Evolutionary conservation across 352 stramenopile genomes (phyloP), one percentile per base, ranked within the genome.

Genomic region (Pythium scleroteichum): DNA sequence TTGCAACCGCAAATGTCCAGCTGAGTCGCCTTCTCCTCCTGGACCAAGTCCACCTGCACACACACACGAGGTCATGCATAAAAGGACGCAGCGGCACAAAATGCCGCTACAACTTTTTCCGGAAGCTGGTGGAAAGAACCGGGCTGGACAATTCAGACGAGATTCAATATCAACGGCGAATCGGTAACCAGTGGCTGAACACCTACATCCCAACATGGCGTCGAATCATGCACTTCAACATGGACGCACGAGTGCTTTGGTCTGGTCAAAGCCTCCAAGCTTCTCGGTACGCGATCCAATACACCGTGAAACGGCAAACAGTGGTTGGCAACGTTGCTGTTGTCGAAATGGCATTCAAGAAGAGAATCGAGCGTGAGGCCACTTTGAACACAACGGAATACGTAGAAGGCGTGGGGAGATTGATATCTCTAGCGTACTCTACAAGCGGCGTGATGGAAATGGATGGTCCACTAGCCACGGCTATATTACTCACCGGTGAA

Each of bases 21-120:
- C 12, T 74, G 24, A 71, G 40, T 49, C 48, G 58, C 3, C 35
- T 68, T 24, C 40, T 71, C 2, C 19, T 61, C 5, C 26, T 24
- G 8, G 53, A 68, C 39, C 67, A 71, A 62, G 27, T 64, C 0
- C 67, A 74, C 23, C 22, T 48, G 0, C 66, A 29, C 13, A 40
- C 42, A 13, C 62, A 68, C 45, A 61, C 62, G 0, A 23, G 35
- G 2, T 73, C 61, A 1, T 74, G 62, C 17, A 47, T 71, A 0
- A 74, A 71, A 60, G 58, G 57, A 16, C 42, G 22, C 4, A 41
- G 3, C 0, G 19, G 23, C 0, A 68, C 53, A 0, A 67, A 63
- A 52, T 74, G 67, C 45, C 40, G 62, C n/a, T 74, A 68, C 58
- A 57, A 64, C 8, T 74, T 73, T 33, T 74, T 66, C n/a, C 53